Evolutionary conservation across 257 asterid species (phyloP), one percentile per base, ranked within the genome.

Genomic region (Scutellaria barbata): DNA sequence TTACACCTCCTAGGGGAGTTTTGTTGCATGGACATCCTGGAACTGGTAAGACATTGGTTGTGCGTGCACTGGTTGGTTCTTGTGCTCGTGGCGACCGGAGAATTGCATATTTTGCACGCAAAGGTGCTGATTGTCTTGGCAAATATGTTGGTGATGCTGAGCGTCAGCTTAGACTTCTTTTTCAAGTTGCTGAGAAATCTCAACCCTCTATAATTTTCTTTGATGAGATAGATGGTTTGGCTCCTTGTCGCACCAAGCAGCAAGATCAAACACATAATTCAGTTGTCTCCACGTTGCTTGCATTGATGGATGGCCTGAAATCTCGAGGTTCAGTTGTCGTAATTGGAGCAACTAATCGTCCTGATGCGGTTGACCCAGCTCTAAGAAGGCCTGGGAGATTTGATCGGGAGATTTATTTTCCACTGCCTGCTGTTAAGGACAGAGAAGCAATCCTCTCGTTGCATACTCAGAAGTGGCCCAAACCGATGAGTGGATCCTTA

Each of bases 81-180:
- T 95, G 98, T 82, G 95, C 99, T 75, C 95, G 92, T 59, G 98
- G 99, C 53, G 98, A 95, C 72, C 88, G 84, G 81, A 87, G 86
- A 71, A 95, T 95, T 60, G 99, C 99, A 75, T 95, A 95, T 86
- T 95, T 95, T 82, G 95, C 98, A 22, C 97, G 97, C 53, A 95
- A 95, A 85, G 99, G 99, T 68, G 99, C 99, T 52, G 99, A 95
- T 74, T 95, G 99, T 82, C 92, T 95, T 60, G 99, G 99, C 10
- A 95, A 95, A 79, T 95, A 95, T 82, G 99, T 95, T 52, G 99
- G 99, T 63, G 99, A 95, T 77, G 94, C 98, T 76, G 99, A 95
- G 86, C 96, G 98, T 63, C 98, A 95, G 84, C 84, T 95, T 7
- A 85, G 98, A 76, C 98, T 95, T 81, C 74, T 95, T 62, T 95